Conservation (phyloP, 768 basidiomycete species). For the Pilatotrama ljubarskyi region DNA sequence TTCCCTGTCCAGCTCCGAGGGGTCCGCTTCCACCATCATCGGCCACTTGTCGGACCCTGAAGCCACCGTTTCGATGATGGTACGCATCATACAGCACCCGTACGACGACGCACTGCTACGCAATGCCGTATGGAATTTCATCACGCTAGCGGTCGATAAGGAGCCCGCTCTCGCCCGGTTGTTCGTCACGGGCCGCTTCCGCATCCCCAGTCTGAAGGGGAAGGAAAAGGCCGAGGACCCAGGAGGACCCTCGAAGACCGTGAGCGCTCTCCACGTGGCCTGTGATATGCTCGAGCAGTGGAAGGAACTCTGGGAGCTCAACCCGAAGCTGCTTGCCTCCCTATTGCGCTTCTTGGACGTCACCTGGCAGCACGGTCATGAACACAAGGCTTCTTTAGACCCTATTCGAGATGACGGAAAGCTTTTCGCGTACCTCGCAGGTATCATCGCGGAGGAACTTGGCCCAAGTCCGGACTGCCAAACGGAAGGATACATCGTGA, state of each 20-base stretch:
- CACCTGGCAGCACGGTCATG: slow-evolving; percentile 78
- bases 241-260: slow-evolving; percentile 30
- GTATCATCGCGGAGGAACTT: slow-evolving; percentile 65
- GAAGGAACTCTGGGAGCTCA: slow-evolving; percentile 75
- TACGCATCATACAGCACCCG: slow-evolving; percentile 74
- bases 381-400: slow-evolving; percentile 64
- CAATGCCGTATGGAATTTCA: slow-evolving; percentile 81
- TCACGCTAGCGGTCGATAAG: slow-evolving; percentile 76
- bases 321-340: slow-evolving; percentile 73
- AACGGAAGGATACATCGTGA: slow-evolving; percentile 45
- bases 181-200: slow-evolving; percentile 75
- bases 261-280: slow-evolving; percentile 69
- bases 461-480: slow-evolving; percentile 73
- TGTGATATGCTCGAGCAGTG: slow-evolving; percentile 65
- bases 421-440: slow-evolving; percentile 73
- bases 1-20: slow-evolving; percentile 59
- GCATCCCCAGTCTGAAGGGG: slow-evolving; percentile 45
- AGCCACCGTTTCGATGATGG: slow-evolving; percentile 61
- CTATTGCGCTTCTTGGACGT: slow-evolving; percentile 75
- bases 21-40: slow-evolving; percentile 70
- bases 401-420: slow-evolving; percentile 52
- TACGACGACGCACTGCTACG: slow-evolving; percentile 75
- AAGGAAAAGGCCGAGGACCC: slow-evolving; percentile 35
- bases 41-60: slow-evolving; percentile 80
- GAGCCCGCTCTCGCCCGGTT: slow-evolving; percentile 84